These are phyloP conservation scores for Trametes hirsuta DNA, from an alignment of 1,284 basidiomycete species.

Conservation along the genomic window DNA sequence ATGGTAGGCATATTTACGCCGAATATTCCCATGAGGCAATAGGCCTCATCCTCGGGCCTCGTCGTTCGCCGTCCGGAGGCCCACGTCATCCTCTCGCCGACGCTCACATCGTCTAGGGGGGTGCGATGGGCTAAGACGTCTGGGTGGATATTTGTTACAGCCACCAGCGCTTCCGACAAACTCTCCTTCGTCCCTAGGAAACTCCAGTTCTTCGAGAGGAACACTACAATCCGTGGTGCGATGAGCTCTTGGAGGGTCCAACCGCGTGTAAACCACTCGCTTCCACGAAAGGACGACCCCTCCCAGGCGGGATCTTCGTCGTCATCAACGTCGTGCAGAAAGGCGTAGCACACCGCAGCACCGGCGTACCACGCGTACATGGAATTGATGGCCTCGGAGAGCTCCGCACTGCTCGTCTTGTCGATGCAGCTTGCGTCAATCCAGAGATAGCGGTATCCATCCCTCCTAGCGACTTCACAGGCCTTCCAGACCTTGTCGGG, in stretches of 20 bases:
- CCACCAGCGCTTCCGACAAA: background rate
- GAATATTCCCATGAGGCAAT: constrained; percentile 4
- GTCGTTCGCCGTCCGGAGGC: background rate
- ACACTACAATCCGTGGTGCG: background rate
- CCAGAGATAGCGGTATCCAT: constrained; percentile 1
- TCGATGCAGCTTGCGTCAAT: constrained; percentile 8
- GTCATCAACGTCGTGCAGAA: background rate
- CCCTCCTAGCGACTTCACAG: background rate
- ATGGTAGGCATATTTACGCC: constrained; percentile 3
- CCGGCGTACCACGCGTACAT: constrained; percentile 1
- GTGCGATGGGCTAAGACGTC: background rate
- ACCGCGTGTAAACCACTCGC: constrained; percentile 2
- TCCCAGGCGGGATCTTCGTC: background rate
- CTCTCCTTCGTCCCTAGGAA: background rate
- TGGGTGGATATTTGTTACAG: background rate
- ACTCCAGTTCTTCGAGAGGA: background rate
- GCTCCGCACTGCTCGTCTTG: constrained; percentile 2
- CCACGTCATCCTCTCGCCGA: constrained; percentile 6
- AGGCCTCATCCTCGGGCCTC: constrained; percentile 1
- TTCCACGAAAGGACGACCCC: background rate
- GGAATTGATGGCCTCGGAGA: constrained; percentile 2
- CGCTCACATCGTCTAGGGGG: constrained; percentile 8
- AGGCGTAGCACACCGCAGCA: constrained; percentile 4
- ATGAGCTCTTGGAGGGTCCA: constrained; percentile 9
- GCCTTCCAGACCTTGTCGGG: background rate